Evolutionary conservation across 1,284 basidiomycete genomes (phyloP), one percentile per base, ranked within the genome.

Genomic region (Melampsora larici-populina): DNA sequence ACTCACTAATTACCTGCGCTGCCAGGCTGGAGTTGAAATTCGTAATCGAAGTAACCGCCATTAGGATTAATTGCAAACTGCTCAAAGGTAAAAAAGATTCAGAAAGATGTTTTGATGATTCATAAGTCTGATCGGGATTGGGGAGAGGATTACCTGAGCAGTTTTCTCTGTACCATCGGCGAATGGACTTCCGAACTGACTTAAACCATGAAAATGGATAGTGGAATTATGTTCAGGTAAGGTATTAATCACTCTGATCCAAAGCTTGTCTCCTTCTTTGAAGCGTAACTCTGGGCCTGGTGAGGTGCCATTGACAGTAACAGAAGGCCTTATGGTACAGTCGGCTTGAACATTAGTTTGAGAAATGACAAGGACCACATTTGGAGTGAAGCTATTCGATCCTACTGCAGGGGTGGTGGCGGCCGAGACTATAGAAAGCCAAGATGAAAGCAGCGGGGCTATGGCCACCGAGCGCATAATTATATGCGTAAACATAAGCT

Each of bases 241-340:
- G 6, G 55, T 40, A 62, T 83, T 83, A 40, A 78, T 78, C 2
- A 82, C 79, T 18, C 75, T 73, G 70, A 81, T 69, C 43, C 70
- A 68, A 18, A 81, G 73, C 67, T 79, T 79, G 13, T 82, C 81
- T 4, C 81, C 81, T 0, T 75, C 79, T 1, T 78, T 77, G 0
- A 80, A 81, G 13, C 81, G 79, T 21, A 82, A 69, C 5, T 72
- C 66, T 17, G 81, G 82, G 0, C 82, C 82, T 24, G 82, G 82
- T 0, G 67, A 71, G 21, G 81, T 78, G 1, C 78, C 76, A 76
- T 82, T 82, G 76, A 80, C 63, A 24, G 80, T 46, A 13, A 69
- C 66, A 11, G 74, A 76, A 26, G 72, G 72, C 24, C 72, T 31
- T 17, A 55, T 67, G 13, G 72, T 75, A 33, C 72, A 75, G 68